Conservation (phyloP, 2,329 filamentous ascomycete genomes). For the Cladosporium austrohemisphaericum region DNA sequence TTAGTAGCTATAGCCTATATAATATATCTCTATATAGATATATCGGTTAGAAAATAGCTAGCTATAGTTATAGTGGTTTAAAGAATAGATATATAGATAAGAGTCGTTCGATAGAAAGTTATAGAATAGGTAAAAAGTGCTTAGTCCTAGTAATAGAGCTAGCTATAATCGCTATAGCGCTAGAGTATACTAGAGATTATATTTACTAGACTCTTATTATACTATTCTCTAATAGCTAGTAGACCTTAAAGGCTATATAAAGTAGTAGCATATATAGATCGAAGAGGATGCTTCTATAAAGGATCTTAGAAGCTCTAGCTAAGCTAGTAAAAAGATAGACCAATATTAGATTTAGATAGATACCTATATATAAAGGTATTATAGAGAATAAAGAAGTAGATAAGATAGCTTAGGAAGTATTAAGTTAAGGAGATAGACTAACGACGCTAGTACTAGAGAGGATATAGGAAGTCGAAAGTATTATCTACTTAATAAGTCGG, state of each 20-base stretch:
- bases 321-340: not conserved
- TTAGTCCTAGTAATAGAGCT: not conserved
- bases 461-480: not conserved
- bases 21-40: not conserved
- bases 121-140: not conserved
- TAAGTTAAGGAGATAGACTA: not conserved
- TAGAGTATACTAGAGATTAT: not conserved
- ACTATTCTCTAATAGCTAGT: not conserved
- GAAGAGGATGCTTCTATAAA: no score
- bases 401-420: not conserved
- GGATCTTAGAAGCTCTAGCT: not conserved
- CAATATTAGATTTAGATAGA: not conserved
- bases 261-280: not conserved
- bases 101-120: not conserved
- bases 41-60: not conserved
- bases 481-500: not conserved
- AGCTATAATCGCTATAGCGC: not conserved
- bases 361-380: not conserved
- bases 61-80: not conserved
- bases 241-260: not conserved
- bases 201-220: not conserved
- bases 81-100: not conserved
- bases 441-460: not conserved
- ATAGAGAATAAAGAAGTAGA: not conserved
- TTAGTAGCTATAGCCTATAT: not conserved